These are phyloP conservation scores for Aphanomyces astaci DNA, from an alignment of 352 stramenopile species.

Conservation along the genomic window DNA sequence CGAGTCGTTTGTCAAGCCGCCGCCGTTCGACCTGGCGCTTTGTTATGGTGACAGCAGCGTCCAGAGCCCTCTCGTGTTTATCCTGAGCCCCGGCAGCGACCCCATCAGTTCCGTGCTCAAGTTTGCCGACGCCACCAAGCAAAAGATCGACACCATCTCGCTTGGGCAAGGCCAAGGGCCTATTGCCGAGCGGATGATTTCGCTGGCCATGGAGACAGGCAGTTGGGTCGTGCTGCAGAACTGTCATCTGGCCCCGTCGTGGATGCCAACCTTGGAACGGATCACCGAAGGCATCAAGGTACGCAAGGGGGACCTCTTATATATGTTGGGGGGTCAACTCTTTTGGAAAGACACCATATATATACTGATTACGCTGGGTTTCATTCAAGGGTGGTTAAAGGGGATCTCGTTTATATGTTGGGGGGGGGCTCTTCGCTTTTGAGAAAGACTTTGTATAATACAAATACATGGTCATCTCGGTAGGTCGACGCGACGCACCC, in stretches of 20 bases:
- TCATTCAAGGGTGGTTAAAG: too few relatives aligned
- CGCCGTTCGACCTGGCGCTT: constrained; percentile 80
- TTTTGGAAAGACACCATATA: too few relatives aligned
- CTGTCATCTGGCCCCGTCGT: constrained; percentile 83
- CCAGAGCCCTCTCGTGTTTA: constrained; percentile 87
- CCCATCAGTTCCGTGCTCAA: constrained; percentile 88
- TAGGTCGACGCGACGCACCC: constrained; percentile 60
- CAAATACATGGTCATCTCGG: neutral
- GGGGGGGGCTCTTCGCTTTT: too few relatives aligned
- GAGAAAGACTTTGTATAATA: too few relatives aligned
- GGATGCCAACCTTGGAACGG: constrained; percentile 92
- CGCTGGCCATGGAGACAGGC: constrained; percentile 61
- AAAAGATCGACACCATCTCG: constrained; percentile 85
- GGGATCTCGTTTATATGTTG: too few relatives aligned
- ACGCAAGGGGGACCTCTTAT: neutral
- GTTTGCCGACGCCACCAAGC: constrained; percentile 63
- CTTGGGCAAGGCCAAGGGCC: constrained; percentile 88
- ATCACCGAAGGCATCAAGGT: constrained; percentile 79
- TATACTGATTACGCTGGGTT: constrained; percentile 22
- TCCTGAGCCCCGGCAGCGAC: constrained; percentile 86
- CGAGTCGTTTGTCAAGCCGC: constrained; percentile 87
- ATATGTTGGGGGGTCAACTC: too few relatives aligned
- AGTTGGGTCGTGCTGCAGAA: constrained; percentile 91
- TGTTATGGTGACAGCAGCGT: constrained; percentile 84
- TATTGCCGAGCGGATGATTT: constrained; percentile 86